Base-by-base conservation (phyloP, 2,329 filamentous ascomycete genomes). In the Cryphonectria naterciae region DNA sequence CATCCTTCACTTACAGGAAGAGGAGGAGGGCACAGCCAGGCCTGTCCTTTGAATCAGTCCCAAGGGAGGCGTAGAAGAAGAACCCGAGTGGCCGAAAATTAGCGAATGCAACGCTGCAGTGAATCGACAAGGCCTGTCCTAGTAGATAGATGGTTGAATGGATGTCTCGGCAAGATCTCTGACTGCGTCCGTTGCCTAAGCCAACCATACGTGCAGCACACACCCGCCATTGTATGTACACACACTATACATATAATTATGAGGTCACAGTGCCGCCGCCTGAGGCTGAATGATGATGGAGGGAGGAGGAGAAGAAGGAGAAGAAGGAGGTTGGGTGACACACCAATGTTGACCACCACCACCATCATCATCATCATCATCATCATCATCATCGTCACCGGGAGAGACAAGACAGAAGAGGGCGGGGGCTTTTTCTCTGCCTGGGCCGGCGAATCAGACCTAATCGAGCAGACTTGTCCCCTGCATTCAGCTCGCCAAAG, bases 151-250 rank as follows among this genome's bases (percentile, higher is more conserved):
- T 32, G 28, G 54, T 19, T 22, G 54, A 22, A 22, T 49, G 46
- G 46, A 58, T 32, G 25, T 32, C 54, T 58, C 25, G 54, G 54
- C 28, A 32, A 58, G 54, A 58, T 58, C 54, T 58, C 54, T 58
- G 28, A 19, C 54, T 56, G 52, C 25, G 5, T n/a, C 19, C 46
- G 22, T 49, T 7, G 19, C 22, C 46, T 22, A 49, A n/a, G 10
- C 7, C 8, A 8, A 49, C 46, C 46, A n/a, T 19, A 49, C 19
- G 43, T n/a, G 46, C 46, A 49, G 22, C 46, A 49, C 46, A 10
- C 46, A n/a, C n/a, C 19, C 8, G 10, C 22, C 7, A 49, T 22
- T 8, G 8, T 7, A n/a, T 49, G 22, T 22, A 49, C 22, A 19
- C 46, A 10, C 46, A 32, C 32, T 4, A 2, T 4, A 32, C 19